Percentiles rank a stretch among this genome's conserved stretches.
Conservation (phyloP, 805 yeast genomes). For the Metschnikowia borealis region DNA sequence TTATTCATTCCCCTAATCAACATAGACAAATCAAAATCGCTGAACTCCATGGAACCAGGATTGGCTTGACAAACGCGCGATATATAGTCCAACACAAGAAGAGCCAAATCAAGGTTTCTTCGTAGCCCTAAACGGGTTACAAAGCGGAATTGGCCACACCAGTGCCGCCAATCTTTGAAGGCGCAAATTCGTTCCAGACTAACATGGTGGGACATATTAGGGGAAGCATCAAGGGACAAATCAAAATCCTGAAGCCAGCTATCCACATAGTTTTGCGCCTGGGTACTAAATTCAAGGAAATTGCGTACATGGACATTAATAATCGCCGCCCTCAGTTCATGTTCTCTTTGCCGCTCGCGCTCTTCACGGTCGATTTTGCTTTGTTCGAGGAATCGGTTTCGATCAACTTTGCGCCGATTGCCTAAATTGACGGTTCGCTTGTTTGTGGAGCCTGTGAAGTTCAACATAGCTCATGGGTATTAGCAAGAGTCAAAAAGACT, state of each 20-base stretch:
- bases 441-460: conserved; percentile 66
- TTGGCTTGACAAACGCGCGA: not conserved
- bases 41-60: not conserved
- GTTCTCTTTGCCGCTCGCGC: conserved; percentile 54
- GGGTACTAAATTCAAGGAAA: conserved; percentile 27
- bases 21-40: not conserved
- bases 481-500: not conserved
- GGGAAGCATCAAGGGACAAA: not conserved
- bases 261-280: conserved; percentile 18
- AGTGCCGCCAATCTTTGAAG: conserved; percentile 7
- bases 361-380: conserved; percentile 63
- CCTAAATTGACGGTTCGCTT: conserved; percentile 64
- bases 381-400: conserved; percentile 44
- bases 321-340: conserved; percentile 44
- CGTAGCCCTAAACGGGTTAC: conserved; percentile 14
- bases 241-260: conserved; percentile 16
- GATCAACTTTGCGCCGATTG: conserved; percentile 31
- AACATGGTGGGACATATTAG: not conserved
- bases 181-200: not conserved
- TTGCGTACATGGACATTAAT: conserved; percentile 51
- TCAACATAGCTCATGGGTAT: conserved; percentile 29
- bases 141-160: conserved; percentile 22
- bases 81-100: not conserved
- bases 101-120: not conserved
- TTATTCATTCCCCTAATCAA: conserved; percentile 1